Conservation (phyloP, 495 filamentous ascomycete genomes). For the Cetradonia linearis region DNA sequence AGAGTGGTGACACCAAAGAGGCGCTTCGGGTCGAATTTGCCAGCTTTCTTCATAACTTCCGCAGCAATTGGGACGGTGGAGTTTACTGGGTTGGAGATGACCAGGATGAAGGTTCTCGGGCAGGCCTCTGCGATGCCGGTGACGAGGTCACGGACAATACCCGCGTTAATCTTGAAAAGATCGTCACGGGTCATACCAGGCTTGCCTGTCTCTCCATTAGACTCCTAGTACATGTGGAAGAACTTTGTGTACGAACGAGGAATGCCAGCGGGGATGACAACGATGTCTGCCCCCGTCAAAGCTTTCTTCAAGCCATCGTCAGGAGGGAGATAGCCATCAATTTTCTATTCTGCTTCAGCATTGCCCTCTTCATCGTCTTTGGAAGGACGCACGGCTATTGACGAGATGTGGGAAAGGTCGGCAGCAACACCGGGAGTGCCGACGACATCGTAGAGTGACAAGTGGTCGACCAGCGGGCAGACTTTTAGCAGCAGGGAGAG, state of each 20-base stretch:
- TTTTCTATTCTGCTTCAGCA: conserved; percentile 52
- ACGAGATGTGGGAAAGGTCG: conserved; percentile 95
- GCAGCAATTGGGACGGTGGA: conserved; percentile 96
- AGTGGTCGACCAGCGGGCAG: conserved; percentile 74
- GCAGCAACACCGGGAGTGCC: conserved; percentile 94
- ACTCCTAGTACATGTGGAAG: conserved; percentile 3
- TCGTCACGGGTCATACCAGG: conserved; percentile 99
- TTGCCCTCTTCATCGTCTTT: neutral
- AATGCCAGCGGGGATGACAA: conserved; percentile 95
- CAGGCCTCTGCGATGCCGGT: conserved; percentile 74
- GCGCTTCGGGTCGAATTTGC: conserved; percentile 84
- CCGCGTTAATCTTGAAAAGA: conserved; percentile 96
- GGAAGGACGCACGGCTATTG: conserved; percentile 61
- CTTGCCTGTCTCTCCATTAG: conserved; percentile 55
- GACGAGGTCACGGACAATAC: conserved; percentile 80
- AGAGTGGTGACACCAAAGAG: conserved; percentile 97
- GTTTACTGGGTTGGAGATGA: conserved; percentile 99
- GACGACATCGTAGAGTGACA: conserved; percentile 96
- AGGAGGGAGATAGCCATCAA: conserved; percentile 77
- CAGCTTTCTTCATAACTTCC: conserved; percentile 84
- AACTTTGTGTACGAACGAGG: conserved; percentile 56
- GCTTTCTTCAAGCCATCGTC: conserved; percentile 84
- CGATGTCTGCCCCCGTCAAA: conserved; percentile 82
- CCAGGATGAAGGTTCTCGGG: conserved; percentile 84
- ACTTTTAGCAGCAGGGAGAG: conserved; percentile 91